Evolutionary conservation across 2,329 filamentous ascomycete genomes (phyloP), one percentile per base, ranked within the genome.

Genomic region (Fusarium goolgardi): DNA sequence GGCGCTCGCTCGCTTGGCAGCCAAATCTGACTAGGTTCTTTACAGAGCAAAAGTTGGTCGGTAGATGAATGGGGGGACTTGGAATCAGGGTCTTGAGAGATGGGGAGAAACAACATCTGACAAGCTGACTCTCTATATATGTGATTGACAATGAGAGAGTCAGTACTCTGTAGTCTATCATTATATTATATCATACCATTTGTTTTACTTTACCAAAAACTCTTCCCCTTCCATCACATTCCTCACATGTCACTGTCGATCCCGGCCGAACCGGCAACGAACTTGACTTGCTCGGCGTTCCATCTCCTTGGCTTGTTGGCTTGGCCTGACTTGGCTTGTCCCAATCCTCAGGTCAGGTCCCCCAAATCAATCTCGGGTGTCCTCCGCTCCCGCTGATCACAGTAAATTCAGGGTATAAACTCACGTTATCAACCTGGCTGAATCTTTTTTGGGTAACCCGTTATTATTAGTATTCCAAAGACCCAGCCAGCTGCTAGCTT

Each of bases 141-240:
- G 11, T 29, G n/a, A 32, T 31, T 45, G 27, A 51, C 25, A 7
- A 23, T 40, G 23, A 25, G 18, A 52, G 13, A 29, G 27, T 21
- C 56, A 50, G 18, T 44, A 9, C 18, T 29, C 27, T 29, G 18
- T 44, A 9, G 20, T 29, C 27, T 29, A 29, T 29, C 34, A 15
- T 23, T 11, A 35, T 35, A 10, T 35, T 9, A 27, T 29, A 23
- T 18, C 35, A 21, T 8, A 16, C 25, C 39, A 41, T 41, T 27
- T 65, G 59, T 55, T 65, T 51, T 58, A 12, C 13, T 44, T 63
- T 29, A 39, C 44, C 43, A 39, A 21, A 49, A 39, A 16, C 18
- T 39, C 44, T 65, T 55, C 31, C 52, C 29, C 18, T 46, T 47
- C 37, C 49, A 46, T 70, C 62, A 67, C 66, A 69, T 69, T 69